Base-by-base conservation (phyloP, 1,139 yeast genomes). In the Blastobotrys buckinghamii region DNA sequence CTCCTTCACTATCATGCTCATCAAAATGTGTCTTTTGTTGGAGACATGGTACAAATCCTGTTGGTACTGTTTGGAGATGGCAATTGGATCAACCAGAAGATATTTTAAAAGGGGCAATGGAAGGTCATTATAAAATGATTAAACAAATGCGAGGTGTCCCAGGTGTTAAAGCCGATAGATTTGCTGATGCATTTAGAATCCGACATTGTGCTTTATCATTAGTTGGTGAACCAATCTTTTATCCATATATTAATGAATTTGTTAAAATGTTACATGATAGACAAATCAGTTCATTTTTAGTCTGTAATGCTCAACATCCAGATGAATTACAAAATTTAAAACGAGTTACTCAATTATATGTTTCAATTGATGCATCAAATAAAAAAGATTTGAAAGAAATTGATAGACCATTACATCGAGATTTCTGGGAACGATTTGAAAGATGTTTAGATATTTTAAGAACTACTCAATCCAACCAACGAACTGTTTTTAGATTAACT, bases 11-110 rank as follows among this genome's bases (percentile, higher is more conserved):
- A 51, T 92, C 96, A 6, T 89, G 97, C 65, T 87, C 96, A 9
- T 89, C 89, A 64, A 89, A 89, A 66, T 89, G 97, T 74, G 97
- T 89, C 2, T 89, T 89, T 63, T 89, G 97, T 69, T 89, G 97
- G 97, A 77, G 97, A 64, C 97, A 90, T 63, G 97, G 97, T 44
- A 89, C 97, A 2, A 90, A 89, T 60, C 97, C 97, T 0, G 97
- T 90, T 1, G 96, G 96, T 26, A 89, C 95, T 41, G 84, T 84
- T 59, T 89, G 97, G 97, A 75, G 97, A 62, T 89, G 97, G 97
- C 92, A 87, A 60, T 84, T 88, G 24, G 96, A 89, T 66, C 82
- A 84, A 20, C 96, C 97, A 0, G 92, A 86, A 59, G 81, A 74
- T 53, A 87, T 89, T 47, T 66, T 89, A 54, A 79, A 84, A 47